Percentiles rank a stretch among this genome's conserved stretches.
These are phyloP conservation scores for Cladophialophora bantiana DNA, from an alignment of 2,329 filamentous ascomycete genomes.

Conservation along the genomic window DNA sequence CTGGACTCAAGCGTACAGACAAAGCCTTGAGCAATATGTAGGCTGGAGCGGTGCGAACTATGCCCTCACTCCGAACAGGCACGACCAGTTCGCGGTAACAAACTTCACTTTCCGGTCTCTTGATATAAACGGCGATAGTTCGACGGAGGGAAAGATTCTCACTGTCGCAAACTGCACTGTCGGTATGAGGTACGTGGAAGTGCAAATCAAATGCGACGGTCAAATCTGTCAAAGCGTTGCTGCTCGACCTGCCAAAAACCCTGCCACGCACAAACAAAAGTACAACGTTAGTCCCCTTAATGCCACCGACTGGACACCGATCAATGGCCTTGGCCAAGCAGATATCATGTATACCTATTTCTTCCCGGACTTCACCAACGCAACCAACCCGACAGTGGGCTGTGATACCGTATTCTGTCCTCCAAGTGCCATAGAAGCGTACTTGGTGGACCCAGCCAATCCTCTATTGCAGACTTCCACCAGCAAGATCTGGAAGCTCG, in stretches of 20 bases:
- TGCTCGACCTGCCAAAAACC: conserved; percentile 7
- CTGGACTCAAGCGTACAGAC: conserved; percentile 2
- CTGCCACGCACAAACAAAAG: conserved; percentile 1
- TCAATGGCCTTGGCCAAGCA: conserved; percentile 13
- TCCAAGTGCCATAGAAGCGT: conserved; percentile 13
- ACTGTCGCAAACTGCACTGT: conserved; percentile 12
- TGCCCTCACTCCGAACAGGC: conserved; percentile 1
- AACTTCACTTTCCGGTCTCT: conserved; percentile 17
- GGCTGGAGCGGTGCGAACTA: conserved; percentile 20
- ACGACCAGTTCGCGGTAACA: background rate
- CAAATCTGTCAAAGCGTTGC: conserved; percentile 14
- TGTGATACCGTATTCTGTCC: conserved; percentile 13
- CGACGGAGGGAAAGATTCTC: conserved; percentile 7
- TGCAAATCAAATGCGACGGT: conserved; percentile 17
- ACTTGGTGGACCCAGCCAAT: conserved; percentile 17
- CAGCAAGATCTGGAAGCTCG: conserved; percentile 18
- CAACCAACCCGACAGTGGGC: conserved; percentile 14
- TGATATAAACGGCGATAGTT: background rate
- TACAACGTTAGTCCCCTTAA: background rate
- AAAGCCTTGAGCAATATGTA: conserved; percentile 6
- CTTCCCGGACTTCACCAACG: conserved; percentile 17
- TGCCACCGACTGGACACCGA: conserved; percentile 6
- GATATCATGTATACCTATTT: conserved; percentile 5
- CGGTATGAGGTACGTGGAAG: conserved; percentile 15
- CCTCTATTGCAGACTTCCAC: conserved; percentile 6